Base-by-base conservation (phyloP, 2,329 filamentous ascomycete genomes). In the Botrytis medusae region DNA sequence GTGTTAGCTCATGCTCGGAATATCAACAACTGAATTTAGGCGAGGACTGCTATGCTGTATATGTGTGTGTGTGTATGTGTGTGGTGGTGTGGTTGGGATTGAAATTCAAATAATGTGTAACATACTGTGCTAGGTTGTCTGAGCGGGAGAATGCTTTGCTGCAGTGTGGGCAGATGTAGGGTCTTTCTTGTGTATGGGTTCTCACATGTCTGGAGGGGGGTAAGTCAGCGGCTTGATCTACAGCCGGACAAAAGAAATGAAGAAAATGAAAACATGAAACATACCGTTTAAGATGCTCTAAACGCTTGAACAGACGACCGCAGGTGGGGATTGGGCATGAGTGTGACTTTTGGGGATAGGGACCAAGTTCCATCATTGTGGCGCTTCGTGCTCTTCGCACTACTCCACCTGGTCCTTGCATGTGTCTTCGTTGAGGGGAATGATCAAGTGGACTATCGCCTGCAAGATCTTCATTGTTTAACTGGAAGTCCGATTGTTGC, bases 241-340 rank as follows among this genome's bases (percentile, higher is more conserved):
- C 74, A 79, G 77, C 76, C 78, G 78, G 76, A 73, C 60, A 73
- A 75, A 75, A 69, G 69, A 75, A 70, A 80, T 80, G 10, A 37
- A n/a, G 78, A 78, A 77, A 83, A 81, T 77, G 78, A 83, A 84
- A 82, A 77, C 69, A 80, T 80, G 80, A 80, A 82, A 80, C 92
- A 90, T 93, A 97, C 94, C 95, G 91, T 89, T 99, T 99, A 81
- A 99, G 90, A 86, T 99, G 96, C 86, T 99, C 96, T 86, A 99
- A 90, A 84, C 96, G 92, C 91, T 99, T 99, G 89, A 99, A 99
- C 75, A 98, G 89, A 80, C 96, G 92, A 72, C 96, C 96, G 82
- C 96, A 99, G 72, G 95, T 97, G 42, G 96, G 96, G 80, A 99
- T 99, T n/a, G 96, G 96, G 86, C 96, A 99, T 2, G 95, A 98